Percentiles rank a stretch among this genome's conserved stretches.
These are phyloP conservation scores for Huntiella omanensis DNA, from an alignment of 2,329 filamentous ascomycete genomes.

Conservation along the genomic window DNA sequence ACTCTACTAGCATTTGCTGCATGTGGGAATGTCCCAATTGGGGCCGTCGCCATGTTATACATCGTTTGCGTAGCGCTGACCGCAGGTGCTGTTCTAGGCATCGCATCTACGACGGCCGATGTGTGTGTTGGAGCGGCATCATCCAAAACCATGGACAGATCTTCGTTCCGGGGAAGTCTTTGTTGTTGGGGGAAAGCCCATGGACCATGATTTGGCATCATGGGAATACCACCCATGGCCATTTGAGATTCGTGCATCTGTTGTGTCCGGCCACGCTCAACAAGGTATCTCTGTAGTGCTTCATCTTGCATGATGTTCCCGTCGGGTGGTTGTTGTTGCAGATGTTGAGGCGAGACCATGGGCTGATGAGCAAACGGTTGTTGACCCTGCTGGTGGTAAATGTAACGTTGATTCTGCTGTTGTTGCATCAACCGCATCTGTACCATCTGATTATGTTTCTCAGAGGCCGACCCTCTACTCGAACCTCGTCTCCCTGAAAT, in stretches of 20 bases:
- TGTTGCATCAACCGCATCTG: constrained; percentile 5
- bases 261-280: background rate
- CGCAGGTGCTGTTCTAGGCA: constrained; percentile 3
- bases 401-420: constrained; percentile 2
- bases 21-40: background rate
- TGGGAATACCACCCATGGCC: background rate
- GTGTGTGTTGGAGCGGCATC: constrained; percentile 8
- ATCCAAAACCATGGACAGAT: constrained; percentile 4
- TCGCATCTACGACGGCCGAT: constrained; percentile 8
- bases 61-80: background rate
- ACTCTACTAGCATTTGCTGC: too few species aligned
- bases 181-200: background rate
- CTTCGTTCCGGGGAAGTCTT: background rate
- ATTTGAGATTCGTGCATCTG: background rate
- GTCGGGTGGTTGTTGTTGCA: background rate
- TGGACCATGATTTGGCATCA: background rate
- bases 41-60: background rate
- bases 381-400: background rate
- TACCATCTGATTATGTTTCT: constrained; percentile 3
- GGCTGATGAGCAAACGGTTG: background rate
- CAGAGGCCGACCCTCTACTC: background rate
- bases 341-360: background rate
- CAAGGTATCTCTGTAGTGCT: background rate
- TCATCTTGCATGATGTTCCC: background rate
- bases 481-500: background rate